Evolutionary conservation across 2,329 filamentous ascomycete species (phyloP), one percentile per base, ranked within the genome.

Genomic region (Colletotrichum sp.): DNA sequence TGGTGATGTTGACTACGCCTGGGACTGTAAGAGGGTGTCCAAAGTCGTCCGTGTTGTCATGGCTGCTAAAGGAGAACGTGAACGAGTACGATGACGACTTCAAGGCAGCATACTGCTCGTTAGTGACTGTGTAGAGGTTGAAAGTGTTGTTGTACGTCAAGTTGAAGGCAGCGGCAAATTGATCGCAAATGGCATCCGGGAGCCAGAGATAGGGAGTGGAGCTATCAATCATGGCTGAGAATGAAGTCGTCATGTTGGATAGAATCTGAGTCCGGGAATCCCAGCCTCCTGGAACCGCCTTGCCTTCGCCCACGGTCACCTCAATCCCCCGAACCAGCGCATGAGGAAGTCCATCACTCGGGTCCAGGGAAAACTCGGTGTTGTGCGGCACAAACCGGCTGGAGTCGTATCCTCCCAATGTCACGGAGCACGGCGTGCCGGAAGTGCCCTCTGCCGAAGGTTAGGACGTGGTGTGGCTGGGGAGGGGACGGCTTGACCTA

Each of bases 321-420:
- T 85, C 86, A 67, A 92, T 88, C 26, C 88, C 90, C n/a, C 93
- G 88, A 26, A 94, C 87, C 21, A 92, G 83, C 76, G 92, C 88
- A 65, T 90, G 87, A 38, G 92, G 90, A 66, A 91, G 87, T 79
- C 91, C 89, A 61, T 88, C 86, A 18, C 87, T 85, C 58, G 91
- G 85, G 48, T 88, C 85, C n/a, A 93, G 82, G 62, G 85, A 88
- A 81, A 95, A 95, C 2, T 86, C 87, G 15, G 88, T 86, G 70
- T 92, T 85, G 81, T 95, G 94, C 2, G 88, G 84, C 36, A 90
- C 85, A 74, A 94, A 91, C 58, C 93, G 89, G 58, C 90, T 88
- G 15, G 87, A 82, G 80, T 95, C 94, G 80, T 93, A 95, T 32
- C 94, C 94, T 26, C 94, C 94, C 12, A 96, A 84, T 0, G 92